A percentile compares a stretch with the other conserved stretches of the same genome.
Evolutionary conservation across 139 green algal species (phyloP).

Genomic region (Haematococcus lacustris): DNA sequence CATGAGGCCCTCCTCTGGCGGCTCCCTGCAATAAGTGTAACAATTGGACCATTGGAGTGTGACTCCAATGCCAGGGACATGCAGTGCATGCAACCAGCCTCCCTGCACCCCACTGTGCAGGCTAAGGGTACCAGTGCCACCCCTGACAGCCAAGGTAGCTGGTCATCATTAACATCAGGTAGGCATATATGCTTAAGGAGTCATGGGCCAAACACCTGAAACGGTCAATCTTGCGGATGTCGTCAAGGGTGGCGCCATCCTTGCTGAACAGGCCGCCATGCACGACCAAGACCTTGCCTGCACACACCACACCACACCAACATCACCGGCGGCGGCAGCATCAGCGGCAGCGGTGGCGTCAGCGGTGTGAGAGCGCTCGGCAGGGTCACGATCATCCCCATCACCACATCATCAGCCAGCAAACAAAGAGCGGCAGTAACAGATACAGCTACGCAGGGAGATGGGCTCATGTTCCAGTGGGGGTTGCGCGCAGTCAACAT

Average conservation of each 20-base stretch:
- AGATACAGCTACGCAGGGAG: too few relatives aligned
- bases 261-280: conserved; percentile 86
- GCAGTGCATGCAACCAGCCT: not conserved
- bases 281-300: conserved; percentile 75
- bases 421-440: too few relatives aligned
- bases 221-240: conserved; percentile 77
- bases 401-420: too few relatives aligned
- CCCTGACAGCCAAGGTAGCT: not conserved
- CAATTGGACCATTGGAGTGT: conserved; percentile 1
- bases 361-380: too few relatives aligned
- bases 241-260: conserved; percentile 83
- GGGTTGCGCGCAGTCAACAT: too few relatives aligned
- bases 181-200: not conserved
- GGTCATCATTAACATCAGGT: not conserved
- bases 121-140: not conserved
- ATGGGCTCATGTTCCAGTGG: too few relatives aligned
- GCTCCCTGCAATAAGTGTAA: conserved; percentile 60
- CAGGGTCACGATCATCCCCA: too few relatives aligned
- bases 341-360: too few relatives aligned
- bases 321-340: too few relatives aligned
- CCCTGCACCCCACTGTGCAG: not conserved
- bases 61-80: not conserved
- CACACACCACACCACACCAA: too few relatives aligned
- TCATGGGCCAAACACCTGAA: conserved; percentile 32
- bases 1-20: conserved; percentile 92